phyloP scores from a whole-genome alignment of 2,329 filamentous ascomycete species.

The Cytospora paraplurivora region DNA sequence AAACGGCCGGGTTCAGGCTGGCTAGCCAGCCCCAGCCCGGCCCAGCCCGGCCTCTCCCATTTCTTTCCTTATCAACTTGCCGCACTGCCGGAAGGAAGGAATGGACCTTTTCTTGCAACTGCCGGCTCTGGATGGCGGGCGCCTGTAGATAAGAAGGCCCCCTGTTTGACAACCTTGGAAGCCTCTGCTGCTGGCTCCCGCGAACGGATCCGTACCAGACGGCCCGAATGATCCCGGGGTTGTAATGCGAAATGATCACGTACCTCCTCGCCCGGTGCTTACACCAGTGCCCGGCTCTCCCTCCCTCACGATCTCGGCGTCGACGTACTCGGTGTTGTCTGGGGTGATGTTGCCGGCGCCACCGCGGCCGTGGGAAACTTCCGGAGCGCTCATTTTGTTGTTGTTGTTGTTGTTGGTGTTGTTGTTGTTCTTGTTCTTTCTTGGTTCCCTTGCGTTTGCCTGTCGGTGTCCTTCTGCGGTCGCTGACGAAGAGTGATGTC shows the following conservation, averaged over 20 bases:
- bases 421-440: not conserved
- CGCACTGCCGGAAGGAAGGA: too few species aligned
- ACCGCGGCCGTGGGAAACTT: conserved; percentile 63
- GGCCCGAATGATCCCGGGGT: not conserved
- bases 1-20: too few species aligned
- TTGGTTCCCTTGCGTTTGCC: too few species aligned
- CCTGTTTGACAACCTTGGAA: too few species aligned
- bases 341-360: conserved; percentile 63
- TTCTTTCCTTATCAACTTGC: too few species aligned
- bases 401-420: not conserved
- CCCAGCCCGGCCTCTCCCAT: too few species aligned
- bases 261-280: conserved; percentile 62
- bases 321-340: conserved; percentile 61
- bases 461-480: not conserved
- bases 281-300: conserved; percentile 59
- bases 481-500: not conserved
- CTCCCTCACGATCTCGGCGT: conserved; percentile 62
- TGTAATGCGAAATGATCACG: conserved; percentile 29
- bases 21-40: too few species aligned
- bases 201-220: too few species aligned
- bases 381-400: conserved; percentile 41
- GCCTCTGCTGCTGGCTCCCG: too few species aligned
- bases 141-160: too few species aligned
- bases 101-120: too few species aligned
- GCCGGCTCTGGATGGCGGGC: too few species aligned